Base-by-base conservation (phyloP, 495 filamentous ascomycete genomes). In the Daldinia grandis region DNA sequence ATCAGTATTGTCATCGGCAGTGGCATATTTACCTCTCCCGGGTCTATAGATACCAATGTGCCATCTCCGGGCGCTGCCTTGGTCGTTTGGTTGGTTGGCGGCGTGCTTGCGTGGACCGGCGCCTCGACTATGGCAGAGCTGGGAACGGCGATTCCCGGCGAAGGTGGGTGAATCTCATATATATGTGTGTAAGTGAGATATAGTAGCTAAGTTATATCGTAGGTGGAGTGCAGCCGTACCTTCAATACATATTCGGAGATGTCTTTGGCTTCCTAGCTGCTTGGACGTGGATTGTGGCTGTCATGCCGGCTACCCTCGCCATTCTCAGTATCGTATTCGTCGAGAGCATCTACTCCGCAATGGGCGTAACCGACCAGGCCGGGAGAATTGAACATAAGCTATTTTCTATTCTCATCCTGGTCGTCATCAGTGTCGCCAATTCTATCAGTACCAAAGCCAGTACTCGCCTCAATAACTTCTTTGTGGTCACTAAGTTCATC, bases 271-370 rank as follows among this genome's bases (percentile, higher is more conserved):
- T 86, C 68, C 64, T 87, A 14, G 81, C 82, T 0, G 85, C 85
- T 0, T 89, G 86, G 86, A 86, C 82, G 0, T 88, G 86, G 86
- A 81, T 88, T 50, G 82, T 85, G 1, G 84, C 83, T 14, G 82
- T 86, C 12, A 88, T 85, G 83, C 87, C 87, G 2, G 82, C 85
- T 0, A 84, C 86, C 0, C 76, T 87, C 33, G 87, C 86, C 5
- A 88, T 87, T 24, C 76, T 88, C 8, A 82, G 81, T 74, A 85
- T 89, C 58, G 82, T 88, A n/a, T 88, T 89, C 56, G 77, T 86
- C 4, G 87, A 89, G 78, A 83, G 76, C 69, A 82, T 87, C 24
- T 85, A 81, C 76, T 83, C 84, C 17, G 80, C 82, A 4, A 69
- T 74, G 0, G 83, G 83, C 7, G 74, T 83, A 8, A 84, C 82